Conservation (phyloP, 805 yeast species). For the Candida piceae region DNA sequence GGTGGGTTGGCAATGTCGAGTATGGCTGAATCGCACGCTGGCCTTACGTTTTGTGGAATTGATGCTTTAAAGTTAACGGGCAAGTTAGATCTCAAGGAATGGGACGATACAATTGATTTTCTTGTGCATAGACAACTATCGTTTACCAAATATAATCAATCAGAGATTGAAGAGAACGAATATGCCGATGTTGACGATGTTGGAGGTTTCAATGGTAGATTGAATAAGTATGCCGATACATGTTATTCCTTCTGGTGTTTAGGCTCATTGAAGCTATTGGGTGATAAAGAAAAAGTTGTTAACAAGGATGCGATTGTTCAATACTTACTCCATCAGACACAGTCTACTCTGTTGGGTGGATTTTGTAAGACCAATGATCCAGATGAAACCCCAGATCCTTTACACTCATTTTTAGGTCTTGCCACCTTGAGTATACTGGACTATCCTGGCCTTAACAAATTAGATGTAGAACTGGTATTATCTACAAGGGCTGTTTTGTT, state of each 20-base stretch:
- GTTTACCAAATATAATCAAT: constrained; percentile 27
- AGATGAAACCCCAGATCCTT: constrained; percentile 59
- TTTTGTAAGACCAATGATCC: constrained; percentile 58
- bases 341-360: constrained; percentile 66
- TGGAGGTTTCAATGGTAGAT: constrained; percentile 86
- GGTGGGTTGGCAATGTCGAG: constrained; percentile 69
- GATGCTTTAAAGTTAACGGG: constrained; percentile 48
- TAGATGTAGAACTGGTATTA: constrained; percentile 22
- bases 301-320: constrained; percentile 31
- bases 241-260: constrained; percentile 86
- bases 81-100: constrained; percentile 22
- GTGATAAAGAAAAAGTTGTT: constrained; percentile 22
- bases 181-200: constrained; percentile 42
- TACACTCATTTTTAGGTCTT: constrained; percentile 60
- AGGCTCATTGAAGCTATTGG: constrained; percentile 45
- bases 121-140: constrained; percentile 59
- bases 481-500: constrained; percentile 13
- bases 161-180: constrained; percentile 24
- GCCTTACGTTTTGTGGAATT: constrained; percentile 80
- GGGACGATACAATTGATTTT: constrained; percentile 48
- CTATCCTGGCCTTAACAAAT: constrained; percentile 3
- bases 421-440: constrained; percentile 43
- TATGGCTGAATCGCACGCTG: constrained; percentile 70
- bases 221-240: constrained; percentile 79
- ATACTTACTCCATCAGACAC: constrained; percentile 53